Evolutionary conservation across 495 filamentous ascomycete species (phyloP).

Genomic region (Penicillium paxilli): DNA sequence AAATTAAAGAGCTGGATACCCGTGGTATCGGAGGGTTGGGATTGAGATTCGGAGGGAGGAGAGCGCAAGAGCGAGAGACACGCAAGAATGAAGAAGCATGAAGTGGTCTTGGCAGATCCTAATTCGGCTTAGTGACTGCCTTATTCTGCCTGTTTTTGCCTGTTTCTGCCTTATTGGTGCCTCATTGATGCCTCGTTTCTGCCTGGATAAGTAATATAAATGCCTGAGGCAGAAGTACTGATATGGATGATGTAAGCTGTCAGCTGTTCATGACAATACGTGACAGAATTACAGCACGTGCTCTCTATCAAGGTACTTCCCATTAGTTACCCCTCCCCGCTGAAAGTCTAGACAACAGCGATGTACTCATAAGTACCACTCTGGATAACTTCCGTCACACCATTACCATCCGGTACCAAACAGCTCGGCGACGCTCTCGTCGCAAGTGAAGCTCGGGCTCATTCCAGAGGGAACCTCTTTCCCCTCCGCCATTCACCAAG

Average conservation of each 20-base stretch:
- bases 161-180: no score
- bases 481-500: slow-evolving; percentile 5
- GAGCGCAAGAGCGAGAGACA: slow-evolving; percentile 14
- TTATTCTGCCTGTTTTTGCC: no score
- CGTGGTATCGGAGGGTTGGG: slow-evolving; percentile 23
- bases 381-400: background rate
- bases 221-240: slow-evolving; percentile 1
- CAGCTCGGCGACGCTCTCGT: slow-evolving; percentile 22
- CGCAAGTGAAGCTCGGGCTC: slow-evolving; percentile 20
- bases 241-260: slow-evolving; percentile 12
- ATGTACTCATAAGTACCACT: background rate
- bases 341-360: background rate
- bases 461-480: background rate
- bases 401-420: slow-evolving; percentile 13
- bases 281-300: slow-evolving; percentile 14
- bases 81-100: slow-evolving; percentile 21
- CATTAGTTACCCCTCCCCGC: background rate
- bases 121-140: slow-evolving; percentile 30
- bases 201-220: no score
- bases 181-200: no score
- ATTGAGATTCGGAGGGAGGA: slow-evolving; percentile 12
- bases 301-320: background rate
- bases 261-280: slow-evolving; percentile 6
- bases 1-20: slow-evolving; percentile 23
- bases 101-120: slow-evolving; percentile 28